Conservation (phyloP, 2,329 filamentous ascomycete species). For the Sporothrix euskadiensis region DNA sequence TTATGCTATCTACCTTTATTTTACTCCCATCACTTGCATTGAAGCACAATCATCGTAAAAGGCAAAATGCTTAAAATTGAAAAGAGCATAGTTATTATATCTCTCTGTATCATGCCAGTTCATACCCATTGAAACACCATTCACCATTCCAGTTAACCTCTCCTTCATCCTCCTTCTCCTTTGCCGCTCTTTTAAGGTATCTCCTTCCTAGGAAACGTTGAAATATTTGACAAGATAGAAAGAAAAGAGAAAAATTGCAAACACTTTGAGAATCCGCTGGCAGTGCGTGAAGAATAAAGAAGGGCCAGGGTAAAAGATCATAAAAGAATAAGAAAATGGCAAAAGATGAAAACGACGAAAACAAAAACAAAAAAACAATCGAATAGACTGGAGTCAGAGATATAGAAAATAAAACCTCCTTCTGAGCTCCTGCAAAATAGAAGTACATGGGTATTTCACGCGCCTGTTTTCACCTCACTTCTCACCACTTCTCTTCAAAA, state of each 20-base stretch:
- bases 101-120: neutral
- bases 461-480: neutral
- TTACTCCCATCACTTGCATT: too few species aligned
- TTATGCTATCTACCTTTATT: too few species aligned
- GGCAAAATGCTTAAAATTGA: neutral
- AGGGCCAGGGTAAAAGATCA: neutral
- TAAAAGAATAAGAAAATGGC: neutral
- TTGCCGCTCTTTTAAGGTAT: neutral
- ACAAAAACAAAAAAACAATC: constrained; percentile 8
- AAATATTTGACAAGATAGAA: neutral
- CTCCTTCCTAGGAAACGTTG: neutral
- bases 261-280: neutral
- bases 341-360: neutral
- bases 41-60: too few species aligned
- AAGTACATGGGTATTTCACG: constrained; percentile 24
- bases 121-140: constrained; percentile 7
- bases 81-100: neutral
- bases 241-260: neutral
- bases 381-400: constrained; percentile 4
- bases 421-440: constrained; percentile 6
- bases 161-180: neutral
- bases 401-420: neutral
- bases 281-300: neutral
- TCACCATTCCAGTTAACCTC: neutral
- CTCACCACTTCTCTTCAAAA: neutral